Percentiles rank a stretch among this genome's conserved stretches.
These are phyloP conservation scores for Elsinoe batatas DNA, from an alignment of 2,329 filamentous ascomycete species.

Conservation along the genomic window DNA sequence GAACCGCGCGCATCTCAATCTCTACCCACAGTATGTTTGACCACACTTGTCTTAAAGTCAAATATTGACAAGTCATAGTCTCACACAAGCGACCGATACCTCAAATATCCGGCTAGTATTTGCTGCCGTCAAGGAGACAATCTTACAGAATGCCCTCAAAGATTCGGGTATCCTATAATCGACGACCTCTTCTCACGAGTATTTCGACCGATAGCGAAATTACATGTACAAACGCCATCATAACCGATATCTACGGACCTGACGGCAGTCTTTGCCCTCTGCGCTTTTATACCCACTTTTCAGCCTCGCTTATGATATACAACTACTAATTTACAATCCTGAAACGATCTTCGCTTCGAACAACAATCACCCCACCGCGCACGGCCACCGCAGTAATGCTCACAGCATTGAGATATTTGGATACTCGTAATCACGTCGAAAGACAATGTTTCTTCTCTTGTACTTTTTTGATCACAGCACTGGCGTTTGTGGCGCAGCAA, in stretches of 20 bases:
- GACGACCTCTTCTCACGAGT: conserved; percentile 33
- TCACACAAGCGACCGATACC: conserved; percentile 97
- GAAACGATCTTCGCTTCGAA: not conserved
- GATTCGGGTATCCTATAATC: conserved; percentile 83
- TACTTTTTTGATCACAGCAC: conserved; percentile 8
- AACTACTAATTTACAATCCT: conserved; percentile 2
- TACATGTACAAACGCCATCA: conserved; percentile 13
- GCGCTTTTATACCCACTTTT: conserved; percentile 9
- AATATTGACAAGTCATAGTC: conserved; percentile 41
- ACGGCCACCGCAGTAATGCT: not conserved
- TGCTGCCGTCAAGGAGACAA: conserved; percentile 96
- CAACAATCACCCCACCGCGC: not conserved
- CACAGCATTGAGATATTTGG: not conserved
- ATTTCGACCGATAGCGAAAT: not conserved
- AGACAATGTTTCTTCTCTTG: conserved; percentile 5
- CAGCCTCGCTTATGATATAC: conserved; percentile 5
- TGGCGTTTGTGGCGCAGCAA: conserved; percentile 11
- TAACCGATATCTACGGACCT: conserved; percentile 6
- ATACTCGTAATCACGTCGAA: conserved; percentile 8
- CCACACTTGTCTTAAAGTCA: conserved; percentile 30
- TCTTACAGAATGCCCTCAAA: conserved; percentile 94
- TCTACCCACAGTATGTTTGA: conserved; percentile 92
- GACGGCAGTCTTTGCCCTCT: conserved; percentile 11
- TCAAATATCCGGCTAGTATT: conserved; percentile 97
- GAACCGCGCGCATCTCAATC: conserved; percentile 86